These are phyloP conservation scores for Aphanomyces astaci DNA, from an alignment of 352 stramenopile species.

Conservation along the genomic window DNA sequence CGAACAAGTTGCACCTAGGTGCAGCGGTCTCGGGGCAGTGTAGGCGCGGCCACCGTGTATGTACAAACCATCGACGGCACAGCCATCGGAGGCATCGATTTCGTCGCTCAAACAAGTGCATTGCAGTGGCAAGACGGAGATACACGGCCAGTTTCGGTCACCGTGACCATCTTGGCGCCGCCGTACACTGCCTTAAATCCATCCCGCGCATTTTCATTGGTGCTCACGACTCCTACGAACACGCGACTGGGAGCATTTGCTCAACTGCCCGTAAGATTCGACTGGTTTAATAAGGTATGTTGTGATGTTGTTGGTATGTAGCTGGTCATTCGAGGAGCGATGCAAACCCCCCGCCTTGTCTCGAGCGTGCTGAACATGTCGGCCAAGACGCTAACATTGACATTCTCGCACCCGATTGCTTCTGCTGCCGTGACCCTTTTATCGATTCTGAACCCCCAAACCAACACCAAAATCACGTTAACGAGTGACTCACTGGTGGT, in stretches of 20 bases:
- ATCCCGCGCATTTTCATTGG: not conserved
- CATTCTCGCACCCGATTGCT: not conserved
- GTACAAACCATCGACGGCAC: slow-evolving; percentile 42
- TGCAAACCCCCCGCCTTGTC: not conserved
- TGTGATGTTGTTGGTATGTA: not conserved
- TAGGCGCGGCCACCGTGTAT: slow-evolving; percentile 25
- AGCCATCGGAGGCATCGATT: slow-evolving; percentile 48
- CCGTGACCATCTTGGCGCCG: slow-evolving; percentile 32
- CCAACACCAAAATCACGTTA: not conserved
- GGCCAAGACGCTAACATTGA: not conserved
- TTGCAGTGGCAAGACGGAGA: slow-evolving; percentile 38
- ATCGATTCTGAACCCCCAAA: not conserved
- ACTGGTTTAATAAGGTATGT: not conserved
- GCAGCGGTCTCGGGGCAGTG: slow-evolving; percentile 5
- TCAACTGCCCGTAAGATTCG: not conserved
- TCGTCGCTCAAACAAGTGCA: slow-evolving; percentile 21
- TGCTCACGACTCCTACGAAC: not conserved
- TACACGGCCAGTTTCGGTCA: slow-evolving; percentile 32
- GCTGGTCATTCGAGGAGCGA: not conserved
- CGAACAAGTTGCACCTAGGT: not conserved
- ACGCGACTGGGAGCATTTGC: not conserved
- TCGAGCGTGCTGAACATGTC: slow-evolving; percentile 6
- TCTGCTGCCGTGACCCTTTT: not conserved
- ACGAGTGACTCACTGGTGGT: not conserved
- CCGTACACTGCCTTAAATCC: not conserved